Base-by-base conservation (phyloP, 2,329 filamentous ascomycete species). In the Aspergillus viridinutans region DNA sequence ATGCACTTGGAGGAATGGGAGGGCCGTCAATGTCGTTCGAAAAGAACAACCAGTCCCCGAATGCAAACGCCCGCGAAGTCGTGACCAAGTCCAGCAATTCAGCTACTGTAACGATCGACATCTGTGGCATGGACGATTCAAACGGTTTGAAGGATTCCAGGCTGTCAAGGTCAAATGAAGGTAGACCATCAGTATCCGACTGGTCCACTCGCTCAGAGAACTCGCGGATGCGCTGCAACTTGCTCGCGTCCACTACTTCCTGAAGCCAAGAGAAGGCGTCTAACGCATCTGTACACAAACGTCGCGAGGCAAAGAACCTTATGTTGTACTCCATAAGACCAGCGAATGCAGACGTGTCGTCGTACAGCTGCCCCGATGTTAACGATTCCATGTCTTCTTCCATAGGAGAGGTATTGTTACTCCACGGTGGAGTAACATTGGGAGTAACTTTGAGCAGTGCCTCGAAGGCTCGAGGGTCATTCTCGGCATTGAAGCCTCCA, bases 21-120 rank as follows among this genome's bases (percentile, higher is more conserved):
- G 82, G 81, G 0, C 81, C 82, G 61, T 85, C 82, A 14, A 82
- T 61, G 60, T 83, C 82, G 9, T 76, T 64, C 0, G 78, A 79
- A 54, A 79, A 77, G 1, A 86, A 69, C 12, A 86, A 69, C 78
- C 80, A 84, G 32, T 77, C 73, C 3, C 80, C 83, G 53, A 85
- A 73, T 17, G 78, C 75, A 57, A 76, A 80, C 7, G 76, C 68
- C 52, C 75, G 74, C 14, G 77, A 72, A 21, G 77, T 72, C 0
- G 77, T 81, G 23, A 77, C 72, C 28, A 84, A 62, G 57, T 83
- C 80, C 23, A 86, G 70, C 25, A 85, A 67, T 23, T 74, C 72
- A 2, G 78, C 81, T 47, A 85, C 69, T 2, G 81, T 74, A 5
- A 74, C 67, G 9, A 74, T 64, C 2, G 82, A 81, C 20, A 85